Percentiles rank a stretch among this genome's conserved stretches.
phyloP scores from a whole-genome alignment of 192 early-diverging fungal genomes.

The Gonapodya sp. region DNA sequence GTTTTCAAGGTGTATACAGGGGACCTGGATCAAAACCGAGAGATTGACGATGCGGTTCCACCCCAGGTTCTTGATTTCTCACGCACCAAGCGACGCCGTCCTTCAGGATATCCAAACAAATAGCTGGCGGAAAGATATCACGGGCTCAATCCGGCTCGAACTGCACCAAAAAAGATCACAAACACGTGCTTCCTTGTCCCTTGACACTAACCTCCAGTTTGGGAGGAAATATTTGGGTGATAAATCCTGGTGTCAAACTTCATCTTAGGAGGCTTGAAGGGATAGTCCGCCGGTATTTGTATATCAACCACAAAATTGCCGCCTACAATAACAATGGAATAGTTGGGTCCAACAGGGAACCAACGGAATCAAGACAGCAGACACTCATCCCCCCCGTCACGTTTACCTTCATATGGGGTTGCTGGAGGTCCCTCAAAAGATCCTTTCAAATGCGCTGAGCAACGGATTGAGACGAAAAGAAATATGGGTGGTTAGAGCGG shows the following conservation, averaged over 20 bases:
- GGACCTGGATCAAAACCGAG: slow-evolving; percentile 9
- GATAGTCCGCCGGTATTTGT: slow-evolving; percentile 32
- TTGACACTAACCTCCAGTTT: slow-evolving; percentile 36
- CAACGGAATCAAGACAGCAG: slow-evolving; percentile 14
- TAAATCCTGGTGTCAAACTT: slow-evolving; percentile 43
- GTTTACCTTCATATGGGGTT: slow-evolving; percentile 39
- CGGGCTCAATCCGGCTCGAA: too few species aligned
- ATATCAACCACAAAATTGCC: slow-evolving; percentile 24
- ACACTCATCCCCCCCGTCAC: too few species aligned
- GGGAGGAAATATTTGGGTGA: slow-evolving; percentile 47
- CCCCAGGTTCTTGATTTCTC: too few species aligned
- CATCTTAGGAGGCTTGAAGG: slow-evolving; percentile 36
- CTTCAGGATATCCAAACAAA: slow-evolving; percentile 45
- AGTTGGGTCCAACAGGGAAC: slow-evolving; percentile 10
- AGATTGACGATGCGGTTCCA: too few species aligned
- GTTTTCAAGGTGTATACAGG: slow-evolving; percentile 47
- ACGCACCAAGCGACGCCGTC: slow-evolving; percentile 29
- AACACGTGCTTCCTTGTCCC: not conserved
- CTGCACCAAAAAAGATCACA: too few species aligned
- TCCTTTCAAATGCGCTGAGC: slow-evolving; percentile 27
- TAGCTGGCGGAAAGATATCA: slow-evolving; percentile 16
- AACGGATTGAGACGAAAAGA: not conserved
- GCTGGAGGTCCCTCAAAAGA: slow-evolving; percentile 34
- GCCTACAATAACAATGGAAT: slow-evolving; percentile 15
- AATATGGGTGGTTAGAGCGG: not conserved